phyloP scores from a whole-genome alignment of 2,329 filamentous ascomycete genomes.

The Trichoderma pleuroti region DNA sequence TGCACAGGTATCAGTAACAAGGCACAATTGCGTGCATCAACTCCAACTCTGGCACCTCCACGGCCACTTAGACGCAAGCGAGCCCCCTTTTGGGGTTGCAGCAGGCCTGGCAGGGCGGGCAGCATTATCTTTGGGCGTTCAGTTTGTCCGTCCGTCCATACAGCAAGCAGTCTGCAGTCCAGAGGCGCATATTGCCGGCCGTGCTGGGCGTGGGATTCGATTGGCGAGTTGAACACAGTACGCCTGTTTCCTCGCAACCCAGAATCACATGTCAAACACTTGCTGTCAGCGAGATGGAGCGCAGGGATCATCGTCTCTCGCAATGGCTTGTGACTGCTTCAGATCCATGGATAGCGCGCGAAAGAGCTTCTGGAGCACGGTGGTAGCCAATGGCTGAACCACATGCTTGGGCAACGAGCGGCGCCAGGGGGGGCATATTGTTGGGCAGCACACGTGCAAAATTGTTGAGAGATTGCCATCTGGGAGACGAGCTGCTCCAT shows the following conservation, averaged over 20 bases:
- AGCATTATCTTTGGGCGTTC: constrained; percentile 4
- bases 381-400: constrained; percentile 42
- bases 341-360: neutral
- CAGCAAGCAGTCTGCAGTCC: neutral
- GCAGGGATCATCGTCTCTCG: neutral
- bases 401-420: constrained; percentile 35
- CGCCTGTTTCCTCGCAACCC: neutral
- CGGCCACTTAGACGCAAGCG: neutral
- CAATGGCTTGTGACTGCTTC: constrained; percentile 2
- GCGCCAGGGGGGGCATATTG: constrained; percentile 24
- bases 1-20: neutral
- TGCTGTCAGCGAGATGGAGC: constrained; percentile 1
- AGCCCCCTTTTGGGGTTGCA: constrained; percentile 5
- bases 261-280: constrained; percentile 13
- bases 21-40: neutral
- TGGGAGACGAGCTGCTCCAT: constrained; percentile 1
- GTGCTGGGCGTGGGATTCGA: neutral
- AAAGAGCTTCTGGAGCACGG: constrained; percentile 4
- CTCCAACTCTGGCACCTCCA: neutral
- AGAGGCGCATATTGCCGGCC: neutral
- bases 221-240: neutral
- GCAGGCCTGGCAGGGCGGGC: constrained; percentile 1
- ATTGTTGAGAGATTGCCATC: constrained; percentile 16
- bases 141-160: neutral
- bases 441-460: constrained; percentile 18